Base-by-base conservation (phyloP, 106 monocot genomes). In the Apostasia shenzhenica region DNA sequence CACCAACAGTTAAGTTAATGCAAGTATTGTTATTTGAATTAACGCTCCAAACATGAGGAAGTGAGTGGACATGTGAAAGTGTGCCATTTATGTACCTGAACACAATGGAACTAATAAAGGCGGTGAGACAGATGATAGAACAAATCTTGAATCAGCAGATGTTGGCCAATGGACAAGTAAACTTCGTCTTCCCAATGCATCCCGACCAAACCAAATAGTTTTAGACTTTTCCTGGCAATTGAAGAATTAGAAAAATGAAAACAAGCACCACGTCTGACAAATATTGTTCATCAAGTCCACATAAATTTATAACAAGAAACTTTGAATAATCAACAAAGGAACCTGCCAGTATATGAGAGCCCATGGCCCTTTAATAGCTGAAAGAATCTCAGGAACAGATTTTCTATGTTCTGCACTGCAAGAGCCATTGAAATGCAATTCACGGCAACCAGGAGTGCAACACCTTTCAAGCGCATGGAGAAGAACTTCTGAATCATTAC, bases 121-220 rank as follows among this genome's bases (percentile, higher is more conserved):
- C 67, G 90, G 80, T 61, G 88, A 80, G 10, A 89, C 84, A 62
- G 95, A 97, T 67, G 92, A 87, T 13, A 97, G 67, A 59, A 92
- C 56, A 72, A 97, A 92, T 68, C 78, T 76, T 53, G 86, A 61
- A 9, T 89, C 86, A 57, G 82, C 72, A 65, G 56, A 14, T 53
- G 77, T 83, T 66, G 95, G 92, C 95, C 91, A 89, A 60, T 92
- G 92, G 59, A 97, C 86, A 40, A 97, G 78, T 10, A 97, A 76
- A 76, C 95, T 97, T 61, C 95, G 72, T 51, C 95, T 97, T 70
- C 95, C 95, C 73, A 97, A 84, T 76, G 84, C 84, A 89, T 97
- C 95, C 67, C 92, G 81, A 65, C 92, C 92, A 79, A 92, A 97
- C 92, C 92, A 92, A 13, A 97, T 54, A 13, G 86, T 97, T 69